These are phyloP conservation scores for Globisporangium recalcitrans DNA, from an alignment of 352 stramenopile species.

Conservation along the genomic window DNA sequence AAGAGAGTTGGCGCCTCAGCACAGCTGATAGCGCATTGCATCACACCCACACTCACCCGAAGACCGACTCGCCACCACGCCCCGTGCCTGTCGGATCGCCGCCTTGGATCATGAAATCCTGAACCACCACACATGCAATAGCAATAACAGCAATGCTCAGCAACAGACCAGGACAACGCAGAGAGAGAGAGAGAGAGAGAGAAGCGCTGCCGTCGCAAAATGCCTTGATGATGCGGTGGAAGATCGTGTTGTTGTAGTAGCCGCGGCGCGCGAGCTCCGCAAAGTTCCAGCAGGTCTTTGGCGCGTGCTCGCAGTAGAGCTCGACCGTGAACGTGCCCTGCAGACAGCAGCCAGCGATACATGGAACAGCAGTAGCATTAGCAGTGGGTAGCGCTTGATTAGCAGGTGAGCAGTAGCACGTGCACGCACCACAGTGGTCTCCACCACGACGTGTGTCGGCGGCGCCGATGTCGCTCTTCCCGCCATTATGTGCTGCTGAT, in stretches of 20 bases:
- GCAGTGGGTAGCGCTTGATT: background rate
- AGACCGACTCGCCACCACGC: slow-evolving; percentile 89
- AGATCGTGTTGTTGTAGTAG: slow-evolving; percentile 96
- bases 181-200: no score
- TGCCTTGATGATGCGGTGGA: slow-evolving; percentile 93
- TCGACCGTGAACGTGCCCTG: slow-evolving; percentile 91
- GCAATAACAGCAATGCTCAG: slow-evolving; percentile 2
- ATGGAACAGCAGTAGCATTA: background rate
- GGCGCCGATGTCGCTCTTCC: slow-evolving; percentile 24
- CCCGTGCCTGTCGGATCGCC: slow-evolving; percentile 93
- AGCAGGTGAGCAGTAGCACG: background rate
- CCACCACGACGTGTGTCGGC: slow-evolving; percentile 78
- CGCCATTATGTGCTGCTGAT: slow-evolving; percentile 12
- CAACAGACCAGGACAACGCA: no score
- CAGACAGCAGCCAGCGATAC: background rate
- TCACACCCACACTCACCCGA: slow-evolving; percentile 41
- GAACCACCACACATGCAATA: background rate
- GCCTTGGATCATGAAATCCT: slow-evolving; percentile 96
- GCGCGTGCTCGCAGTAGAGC: slow-evolving; percentile 91
- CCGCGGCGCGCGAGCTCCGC: slow-evolving; percentile 86
- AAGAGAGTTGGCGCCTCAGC: background rate
- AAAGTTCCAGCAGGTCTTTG: slow-evolving; percentile 92
- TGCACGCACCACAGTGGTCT: slow-evolving; percentile 68
- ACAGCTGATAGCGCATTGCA: background rate
- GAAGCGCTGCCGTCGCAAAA: no score